phyloP scores from a whole-genome alignment of 371 early-diverging fungal genomes.

The Haplosporangium sp. region DNA sequence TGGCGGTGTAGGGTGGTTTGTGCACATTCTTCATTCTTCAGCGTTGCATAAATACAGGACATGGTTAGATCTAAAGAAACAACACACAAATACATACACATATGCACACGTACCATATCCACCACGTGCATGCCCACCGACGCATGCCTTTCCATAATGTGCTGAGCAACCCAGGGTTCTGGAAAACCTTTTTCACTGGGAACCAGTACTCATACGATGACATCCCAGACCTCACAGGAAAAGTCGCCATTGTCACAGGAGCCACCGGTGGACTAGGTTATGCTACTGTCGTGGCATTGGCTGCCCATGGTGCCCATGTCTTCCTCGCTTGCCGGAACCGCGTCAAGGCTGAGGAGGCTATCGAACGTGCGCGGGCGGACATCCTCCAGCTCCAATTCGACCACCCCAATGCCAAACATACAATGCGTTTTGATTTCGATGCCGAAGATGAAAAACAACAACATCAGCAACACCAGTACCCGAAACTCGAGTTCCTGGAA shows the following conservation, averaged over 20 bases:
- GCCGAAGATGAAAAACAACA: constrained; percentile 1
- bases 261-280: constrained; percentile 76
- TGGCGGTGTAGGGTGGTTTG: too few species aligned
- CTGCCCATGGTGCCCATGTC: constrained; percentile 68
- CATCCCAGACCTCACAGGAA: constrained; percentile 73
- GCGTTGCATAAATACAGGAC: not conserved
- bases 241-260: constrained; percentile 78
- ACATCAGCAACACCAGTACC: too few species aligned
- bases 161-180: constrained; percentile 20
- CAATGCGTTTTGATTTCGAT: not conserved
- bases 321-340: constrained; percentile 71
- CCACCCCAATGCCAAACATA: constrained; percentile 5
- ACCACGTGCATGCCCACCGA: too few species aligned
- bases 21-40: not conserved
- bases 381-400: constrained; percentile 58
- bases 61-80: too few species aligned
- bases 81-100: too few species aligned
- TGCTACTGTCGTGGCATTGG: constrained; percentile 68
- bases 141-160: constrained; percentile 25
- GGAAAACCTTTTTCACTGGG: constrained; percentile 29
- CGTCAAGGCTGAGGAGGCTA: constrained; percentile 59
- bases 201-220: constrained; percentile 53
- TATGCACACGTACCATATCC: too few species aligned
- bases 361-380: constrained; percentile 65
- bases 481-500: constrained; percentile 61